Conservation (phyloP, 257 asterid genomes). For the Penstemon eatonii region DNA sequence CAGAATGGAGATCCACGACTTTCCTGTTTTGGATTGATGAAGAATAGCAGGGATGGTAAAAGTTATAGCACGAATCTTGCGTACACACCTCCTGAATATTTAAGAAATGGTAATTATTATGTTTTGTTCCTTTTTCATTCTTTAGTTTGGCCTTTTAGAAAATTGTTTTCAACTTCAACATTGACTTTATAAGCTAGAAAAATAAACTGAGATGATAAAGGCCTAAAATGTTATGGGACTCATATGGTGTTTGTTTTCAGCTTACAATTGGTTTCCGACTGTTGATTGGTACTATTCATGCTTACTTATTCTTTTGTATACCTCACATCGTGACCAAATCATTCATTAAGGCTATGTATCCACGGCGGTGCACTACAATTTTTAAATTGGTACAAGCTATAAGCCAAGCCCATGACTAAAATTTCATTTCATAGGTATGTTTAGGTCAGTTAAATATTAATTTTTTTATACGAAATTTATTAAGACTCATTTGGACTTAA, state of each 20-base stretch:
- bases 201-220: slow-evolving; percentile 5
- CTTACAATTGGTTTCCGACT: not conserved
- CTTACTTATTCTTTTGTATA: too few relatives aligned
- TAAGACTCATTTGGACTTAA: too few relatives aligned
- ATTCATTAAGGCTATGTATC: too few relatives aligned
- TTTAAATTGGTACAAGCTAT: too few relatives aligned
- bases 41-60: slow-evolving; percentile 97
- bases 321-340: too few relatives aligned
- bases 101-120: slow-evolving; percentile 65
- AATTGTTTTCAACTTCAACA: slow-evolving; percentile 8
- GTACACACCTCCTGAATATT: slow-evolving; percentile 95
- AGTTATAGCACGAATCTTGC: slow-evolving; percentile 99
- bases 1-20: slow-evolving; percentile 97
- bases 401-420: too few relatives aligned
- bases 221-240: not conserved
- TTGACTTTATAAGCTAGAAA: slow-evolving; percentile 2
- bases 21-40: slow-evolving; percentile 95
- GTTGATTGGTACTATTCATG: not conserved
- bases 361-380: too few relatives aligned
- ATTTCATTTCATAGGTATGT: too few relatives aligned
- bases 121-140: not conserved
- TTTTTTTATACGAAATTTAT: too few relatives aligned
- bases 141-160: slow-evolving; percentile 1
- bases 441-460: too few relatives aligned
- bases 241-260: not conserved